Evolutionary conservation across 352 stramenopile species (phyloP).

Genomic region (Globisporangium cederbergense): DNA sequence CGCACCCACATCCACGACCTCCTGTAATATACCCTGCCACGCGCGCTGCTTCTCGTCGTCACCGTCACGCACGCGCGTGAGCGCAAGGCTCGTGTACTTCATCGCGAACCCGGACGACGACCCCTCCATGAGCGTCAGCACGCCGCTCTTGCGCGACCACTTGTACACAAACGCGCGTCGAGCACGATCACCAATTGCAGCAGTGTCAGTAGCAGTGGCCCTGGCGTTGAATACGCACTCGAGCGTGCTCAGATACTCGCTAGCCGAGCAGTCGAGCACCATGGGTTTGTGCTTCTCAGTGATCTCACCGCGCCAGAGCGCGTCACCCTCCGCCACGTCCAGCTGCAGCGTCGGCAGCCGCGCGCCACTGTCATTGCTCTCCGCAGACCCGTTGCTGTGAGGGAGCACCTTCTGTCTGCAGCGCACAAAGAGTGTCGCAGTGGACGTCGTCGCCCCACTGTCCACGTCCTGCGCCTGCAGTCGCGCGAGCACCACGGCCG

Average conservation of each 20-base stretch:
- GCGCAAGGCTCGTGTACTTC: slow-evolving; percentile 46
- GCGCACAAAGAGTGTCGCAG: slow-evolving; percentile 22
- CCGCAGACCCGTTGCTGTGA: not conserved
- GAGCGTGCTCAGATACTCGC: slow-evolving; percentile 32
- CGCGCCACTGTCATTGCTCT: not conserved
- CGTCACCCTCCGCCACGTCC: slow-evolving; percentile 25
- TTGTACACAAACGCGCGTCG: slow-evolving; percentile 31
- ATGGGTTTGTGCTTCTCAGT: slow-evolving; percentile 32
- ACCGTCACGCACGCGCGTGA: slow-evolving; percentile 11
- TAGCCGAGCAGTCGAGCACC: slow-evolving; percentile 37
- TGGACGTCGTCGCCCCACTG: not conserved
- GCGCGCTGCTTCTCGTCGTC: slow-evolving; percentile 10
- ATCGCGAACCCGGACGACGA: slow-evolving; percentile 34
- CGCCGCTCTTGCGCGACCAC: slow-evolving; percentile 29
- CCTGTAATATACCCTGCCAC: slow-evolving; percentile 32
- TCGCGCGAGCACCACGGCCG: slow-evolving; percentile 17
- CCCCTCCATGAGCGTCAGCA: slow-evolving; percentile 52
- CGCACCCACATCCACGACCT: slow-evolving; percentile 20
- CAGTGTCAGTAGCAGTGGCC: slow-evolving; percentile 10
- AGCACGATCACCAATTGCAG: too few relatives aligned
- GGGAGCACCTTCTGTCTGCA: slow-evolving; percentile 16
- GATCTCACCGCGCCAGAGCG: slow-evolving; percentile 31
- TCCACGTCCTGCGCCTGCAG: slow-evolving; percentile 26
- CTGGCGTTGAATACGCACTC: slow-evolving; percentile 10
- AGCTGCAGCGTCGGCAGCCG: slow-evolving; percentile 21